phyloP scores from a whole-genome alignment of 441 rosid species.

The Croton laevigatus region DNA sequence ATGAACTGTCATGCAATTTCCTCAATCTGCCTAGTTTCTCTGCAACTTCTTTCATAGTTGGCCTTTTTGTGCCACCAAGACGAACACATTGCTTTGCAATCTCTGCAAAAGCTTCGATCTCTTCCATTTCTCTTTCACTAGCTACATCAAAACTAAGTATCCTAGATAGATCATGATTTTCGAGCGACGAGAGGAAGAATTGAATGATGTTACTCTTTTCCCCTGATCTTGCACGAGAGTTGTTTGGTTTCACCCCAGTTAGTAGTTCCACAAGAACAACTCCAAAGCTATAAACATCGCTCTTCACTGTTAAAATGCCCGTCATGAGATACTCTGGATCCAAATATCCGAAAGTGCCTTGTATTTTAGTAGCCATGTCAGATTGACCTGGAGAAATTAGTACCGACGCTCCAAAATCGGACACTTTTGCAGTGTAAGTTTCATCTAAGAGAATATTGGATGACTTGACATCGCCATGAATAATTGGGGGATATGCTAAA shows the following conservation, averaged over 20 bases:
- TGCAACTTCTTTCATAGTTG: slow-evolving; percentile 31
- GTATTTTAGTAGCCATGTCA: slow-evolving; percentile 14
- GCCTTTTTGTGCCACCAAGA: slow-evolving; percentile 22
- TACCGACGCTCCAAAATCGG: slow-evolving; percentile 38
- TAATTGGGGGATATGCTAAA: slow-evolving; percentile 14
- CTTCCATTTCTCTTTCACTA: slow-evolving; percentile 25
- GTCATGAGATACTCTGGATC: slow-evolving; percentile 36
- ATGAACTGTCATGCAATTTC: slow-evolving; percentile 1
- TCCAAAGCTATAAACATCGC: slow-evolving; percentile 35
- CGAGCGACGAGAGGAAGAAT: slow-evolving; percentile 20
- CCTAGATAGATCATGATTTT: slow-evolving; percentile 3
- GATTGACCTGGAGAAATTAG: slow-evolving; percentile 23
- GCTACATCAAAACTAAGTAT: slow-evolving; percentile 22
- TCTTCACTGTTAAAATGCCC: slow-evolving; percentile 26
- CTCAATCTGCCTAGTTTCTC: slow-evolving; percentile 25
- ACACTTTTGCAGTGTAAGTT: slow-evolving; percentile 20
- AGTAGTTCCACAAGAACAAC: slow-evolving; percentile 35
- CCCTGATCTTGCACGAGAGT: slow-evolving; percentile 1
- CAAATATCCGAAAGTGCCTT: slow-evolving; percentile 34
- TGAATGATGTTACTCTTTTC: slow-evolving; percentile 21
- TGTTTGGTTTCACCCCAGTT: slow-evolving; percentile 26
- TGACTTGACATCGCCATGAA: no score
- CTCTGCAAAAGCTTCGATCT: slow-evolving; percentile 29
- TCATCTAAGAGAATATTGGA: slow-evolving; percentile 25
- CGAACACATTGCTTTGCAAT: slow-evolving; percentile 24